Evolutionary conservation across 2,329 filamentous ascomycete species (phyloP).

Genomic region (Phaeosphaeria sp.): DNA sequence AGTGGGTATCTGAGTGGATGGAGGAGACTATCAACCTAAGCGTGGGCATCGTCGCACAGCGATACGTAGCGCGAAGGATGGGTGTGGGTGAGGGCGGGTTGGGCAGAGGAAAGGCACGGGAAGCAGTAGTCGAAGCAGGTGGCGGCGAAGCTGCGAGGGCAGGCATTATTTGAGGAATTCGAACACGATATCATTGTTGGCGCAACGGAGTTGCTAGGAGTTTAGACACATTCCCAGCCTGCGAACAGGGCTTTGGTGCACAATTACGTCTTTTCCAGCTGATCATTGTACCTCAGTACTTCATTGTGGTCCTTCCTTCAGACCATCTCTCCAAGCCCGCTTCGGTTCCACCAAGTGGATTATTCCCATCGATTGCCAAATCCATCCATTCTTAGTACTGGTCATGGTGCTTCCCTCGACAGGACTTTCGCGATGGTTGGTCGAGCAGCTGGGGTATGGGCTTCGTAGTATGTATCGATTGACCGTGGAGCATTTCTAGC

Average conservation of each 20-base stretch:
- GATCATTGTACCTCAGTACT: neutral
- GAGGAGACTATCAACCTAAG: constrained; percentile 82
- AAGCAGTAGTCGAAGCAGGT: constrained; percentile 62
- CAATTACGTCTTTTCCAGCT: neutral
- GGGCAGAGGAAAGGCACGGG: constrained; percentile 64
- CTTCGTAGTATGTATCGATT: neutral
- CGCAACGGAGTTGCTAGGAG: constrained; percentile 5
- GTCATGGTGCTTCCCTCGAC: neutral
- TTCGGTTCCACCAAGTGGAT: neutral
- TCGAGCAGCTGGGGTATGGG: neutral
- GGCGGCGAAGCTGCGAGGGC: constrained; percentile 68
- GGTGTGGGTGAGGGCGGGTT: constrained; percentile 85
- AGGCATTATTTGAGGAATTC: constrained; percentile 39
- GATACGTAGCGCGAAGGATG: constrained; percentile 95
- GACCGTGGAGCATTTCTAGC: neutral
- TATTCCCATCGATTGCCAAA: neutral
- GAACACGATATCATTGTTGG: constrained; percentile 1
- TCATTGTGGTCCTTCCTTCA: neutral
- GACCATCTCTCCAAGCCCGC: neutral
- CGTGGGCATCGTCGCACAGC: constrained; percentile 87
- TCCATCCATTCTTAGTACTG: neutral
- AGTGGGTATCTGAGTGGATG: constrained; percentile 98
- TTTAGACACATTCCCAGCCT: neutral
- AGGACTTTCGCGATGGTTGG: neutral
- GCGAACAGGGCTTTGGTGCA: neutral